These are phyloP conservation scores for Podospora pseudocomata DNA, from an alignment of 495 filamentous ascomycete genomes.

Conservation along the genomic window DNA sequence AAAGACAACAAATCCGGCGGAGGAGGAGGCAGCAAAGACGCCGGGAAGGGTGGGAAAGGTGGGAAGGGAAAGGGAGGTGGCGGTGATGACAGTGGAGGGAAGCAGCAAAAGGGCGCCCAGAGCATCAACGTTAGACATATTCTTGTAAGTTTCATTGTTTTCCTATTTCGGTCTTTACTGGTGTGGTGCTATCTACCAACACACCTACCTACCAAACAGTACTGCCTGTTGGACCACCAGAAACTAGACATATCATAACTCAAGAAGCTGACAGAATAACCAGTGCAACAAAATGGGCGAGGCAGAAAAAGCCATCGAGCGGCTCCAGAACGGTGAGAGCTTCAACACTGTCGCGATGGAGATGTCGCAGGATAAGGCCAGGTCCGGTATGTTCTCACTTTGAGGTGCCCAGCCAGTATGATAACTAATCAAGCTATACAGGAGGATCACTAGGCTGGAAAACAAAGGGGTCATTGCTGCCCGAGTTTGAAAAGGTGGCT, in stretches of 20 bases:
- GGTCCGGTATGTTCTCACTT: slow-evolving; percentile 49
- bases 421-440: slow-evolving; percentile 24
- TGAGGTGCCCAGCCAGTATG: neutral
- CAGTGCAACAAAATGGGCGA: slow-evolving; percentile 85
- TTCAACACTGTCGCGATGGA: slow-evolving; percentile 87
- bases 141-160: slow-evolving; percentile 55
- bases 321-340: slow-evolving; percentile 70
- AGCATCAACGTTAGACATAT: slow-evolving; percentile 88
- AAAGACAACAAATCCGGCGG: slow-evolving; percentile 40
- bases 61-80: slow-evolving; percentile 32
- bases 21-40: slow-evolving; percentile 47
- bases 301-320: slow-evolving; percentile 81
- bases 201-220: too few relatives aligned
- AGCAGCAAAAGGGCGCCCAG: slow-evolving; percentile 59
- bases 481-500: slow-evolving; percentile 75
- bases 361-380: slow-evolving; percentile 86
- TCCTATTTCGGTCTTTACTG: neutral
- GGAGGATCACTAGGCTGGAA: slow-evolving; percentile 86
- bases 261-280: neutral
- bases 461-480: slow-evolving; percentile 65
- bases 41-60: slow-evolving; percentile 50
- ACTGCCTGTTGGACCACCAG: too few relatives aligned
- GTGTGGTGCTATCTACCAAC: too few relatives aligned
- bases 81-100: slow-evolving; percentile 4
- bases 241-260: neutral